These are phyloP conservation scores for Colletotrichum truncatum DNA, from an alignment of 2,329 filamentous ascomycete genomes.

Conservation along the genomic window DNA sequence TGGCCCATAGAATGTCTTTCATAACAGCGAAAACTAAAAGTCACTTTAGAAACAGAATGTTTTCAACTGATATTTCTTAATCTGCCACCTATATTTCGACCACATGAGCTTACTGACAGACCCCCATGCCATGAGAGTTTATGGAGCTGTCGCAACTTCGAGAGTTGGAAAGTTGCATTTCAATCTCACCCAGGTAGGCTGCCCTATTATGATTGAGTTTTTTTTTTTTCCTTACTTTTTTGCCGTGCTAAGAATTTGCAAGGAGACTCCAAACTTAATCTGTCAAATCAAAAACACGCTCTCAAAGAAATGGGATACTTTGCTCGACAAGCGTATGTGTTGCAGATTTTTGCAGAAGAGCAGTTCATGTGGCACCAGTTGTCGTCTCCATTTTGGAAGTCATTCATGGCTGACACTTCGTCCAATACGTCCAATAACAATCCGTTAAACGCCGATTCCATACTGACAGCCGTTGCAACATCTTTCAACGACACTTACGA, in stretches of 20 bases:
- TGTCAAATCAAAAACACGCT: not conserved
- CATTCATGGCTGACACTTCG: not conserved
- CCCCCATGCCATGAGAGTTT: not conserved
- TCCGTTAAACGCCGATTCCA: not conserved
- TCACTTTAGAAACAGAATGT: not conserved
- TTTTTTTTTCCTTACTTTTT: rapidly evolving
- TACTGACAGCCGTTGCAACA: not conserved
- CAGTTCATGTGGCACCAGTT: not conserved
- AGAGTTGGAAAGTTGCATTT: not conserved
- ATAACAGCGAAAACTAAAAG: not conserved
- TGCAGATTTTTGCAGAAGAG: not conserved
- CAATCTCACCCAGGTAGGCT: not conserved
- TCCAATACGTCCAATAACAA: not conserved
- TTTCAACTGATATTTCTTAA: not conserved
- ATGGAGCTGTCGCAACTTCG: not conserved
- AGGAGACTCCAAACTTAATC: not conserved
- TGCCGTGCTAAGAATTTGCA: not conserved
- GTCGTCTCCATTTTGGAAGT: not conserved
- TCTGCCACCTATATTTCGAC: not conserved
- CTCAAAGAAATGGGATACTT: not conserved
- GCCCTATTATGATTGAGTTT: too few relatives aligned
- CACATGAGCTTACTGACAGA: not conserved
- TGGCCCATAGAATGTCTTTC: too few relatives aligned
- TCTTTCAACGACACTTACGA: not conserved
- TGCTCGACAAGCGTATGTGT: not conserved